A percentile compares a stretch with the other conserved stretches of the same genome.
Conservation (phyloP, 306 rosid species). For the Glycine soja region DNA sequence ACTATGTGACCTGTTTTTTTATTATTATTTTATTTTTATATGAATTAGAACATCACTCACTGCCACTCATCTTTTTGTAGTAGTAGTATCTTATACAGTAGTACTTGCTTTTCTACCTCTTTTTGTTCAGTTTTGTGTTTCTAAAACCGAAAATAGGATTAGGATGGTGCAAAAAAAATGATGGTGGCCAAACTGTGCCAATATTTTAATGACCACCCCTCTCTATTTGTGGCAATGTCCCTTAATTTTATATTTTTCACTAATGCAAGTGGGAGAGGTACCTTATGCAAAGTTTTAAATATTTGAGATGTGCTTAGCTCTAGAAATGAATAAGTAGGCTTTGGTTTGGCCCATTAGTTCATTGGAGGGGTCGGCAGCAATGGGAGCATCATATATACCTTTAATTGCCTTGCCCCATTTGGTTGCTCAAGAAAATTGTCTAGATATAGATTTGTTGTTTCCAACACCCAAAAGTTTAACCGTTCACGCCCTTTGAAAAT, state of each 20-base stretch:
- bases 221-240: slow-evolving; percentile 43
- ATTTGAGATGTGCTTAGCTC: slow-evolving; percentile 42
- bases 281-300: slow-evolving; percentile 35
- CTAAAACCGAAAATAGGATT: slow-evolving; percentile 18
- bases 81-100: not conserved
- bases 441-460: not conserved
- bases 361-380: slow-evolving; percentile 12
- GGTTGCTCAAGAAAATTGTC: slow-evolving; percentile 30
- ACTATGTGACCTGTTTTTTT: slow-evolving; percentile 11
- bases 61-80: not conserved
- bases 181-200: slow-evolving; percentile 44
- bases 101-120: not conserved
- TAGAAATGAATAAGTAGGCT: slow-evolving; percentile 36
- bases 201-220: slow-evolving; percentile 28
- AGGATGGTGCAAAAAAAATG: slow-evolving; percentile 20
- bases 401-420: not conserved
- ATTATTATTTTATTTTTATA: slow-evolving; percentile 29
- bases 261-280: slow-evolving; percentile 44
- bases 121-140: not conserved
- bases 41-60: slow-evolving; percentile 23
- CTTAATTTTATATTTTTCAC: slow-evolving; percentile 27
- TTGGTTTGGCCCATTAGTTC: no score
- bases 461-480: slow-evolving; percentile 6
- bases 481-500: slow-evolving; percentile 35
- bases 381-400: not conserved